Conservation (phyloP, 1,139 yeast genomes). For the Candida glucosophila region DNA sequence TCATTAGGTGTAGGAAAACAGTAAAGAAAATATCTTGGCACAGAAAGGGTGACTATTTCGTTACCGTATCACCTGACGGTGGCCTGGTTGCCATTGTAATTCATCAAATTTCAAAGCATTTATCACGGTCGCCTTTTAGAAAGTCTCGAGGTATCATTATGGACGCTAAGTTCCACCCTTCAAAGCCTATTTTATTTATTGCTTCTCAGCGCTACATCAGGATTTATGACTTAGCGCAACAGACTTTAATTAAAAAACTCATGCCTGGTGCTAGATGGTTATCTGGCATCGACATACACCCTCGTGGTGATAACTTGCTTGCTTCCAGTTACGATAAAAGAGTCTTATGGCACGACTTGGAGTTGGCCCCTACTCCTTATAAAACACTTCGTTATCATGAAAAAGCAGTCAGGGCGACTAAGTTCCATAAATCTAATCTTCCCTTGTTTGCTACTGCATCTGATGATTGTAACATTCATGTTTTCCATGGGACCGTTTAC, state of each 20-base stretch:
- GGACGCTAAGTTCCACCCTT: conserved; percentile 96
- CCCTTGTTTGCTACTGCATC: conserved; percentile 96
- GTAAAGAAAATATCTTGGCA: conserved; percentile 92
- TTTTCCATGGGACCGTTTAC: conserved; percentile 94
- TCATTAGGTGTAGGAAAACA: conserved; percentile 60
- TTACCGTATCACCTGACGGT: conserved; percentile 85
- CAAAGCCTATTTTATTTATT: conserved; percentile 87
- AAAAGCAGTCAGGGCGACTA: conserved; percentile 83
- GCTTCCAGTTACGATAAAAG: conserved; percentile 94
- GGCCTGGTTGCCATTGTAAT: conserved; percentile 84
- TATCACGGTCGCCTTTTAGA: conserved; percentile 94
- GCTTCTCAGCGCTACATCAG: conserved; percentile 90
- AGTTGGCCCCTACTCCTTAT: conserved; percentile 82
- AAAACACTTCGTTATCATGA: conserved; percentile 93
- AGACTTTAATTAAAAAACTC: conserved; percentile 71
- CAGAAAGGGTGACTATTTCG: conserved; percentile 93
- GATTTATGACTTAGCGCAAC: conserved; percentile 84
- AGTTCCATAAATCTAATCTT: conserved; percentile 74
- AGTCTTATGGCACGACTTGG: conserved; percentile 96
- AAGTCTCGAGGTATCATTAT: conserved; percentile 89
- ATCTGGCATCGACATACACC: conserved; percentile 86
- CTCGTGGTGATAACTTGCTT: conserved; percentile 88
- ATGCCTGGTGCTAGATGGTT: conserved; percentile 96
- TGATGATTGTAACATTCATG: conserved; percentile 89
- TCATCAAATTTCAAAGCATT: conserved; percentile 90